Evolutionary conservation across 306 rosid species (phyloP).

Genomic region (Pyrus pyrifolia): DNA sequence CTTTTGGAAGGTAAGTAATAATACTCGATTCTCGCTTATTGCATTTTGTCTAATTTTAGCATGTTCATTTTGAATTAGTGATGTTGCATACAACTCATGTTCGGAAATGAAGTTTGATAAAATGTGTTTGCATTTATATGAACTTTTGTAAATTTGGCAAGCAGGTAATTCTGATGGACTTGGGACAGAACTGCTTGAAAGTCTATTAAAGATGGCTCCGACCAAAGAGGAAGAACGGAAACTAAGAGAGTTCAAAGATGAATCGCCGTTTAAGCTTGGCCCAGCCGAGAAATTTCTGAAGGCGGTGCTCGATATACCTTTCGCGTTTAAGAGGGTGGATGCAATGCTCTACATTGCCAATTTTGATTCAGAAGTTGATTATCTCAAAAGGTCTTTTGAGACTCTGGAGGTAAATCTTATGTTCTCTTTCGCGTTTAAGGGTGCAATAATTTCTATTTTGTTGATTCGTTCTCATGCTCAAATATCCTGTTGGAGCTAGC

Average conservation of each 20-base stretch:
- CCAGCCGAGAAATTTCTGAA: slow-evolving; percentile 93
- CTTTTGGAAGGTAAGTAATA: slow-evolving; percentile 56
- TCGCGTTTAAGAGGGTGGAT: slow-evolving; percentile 82
- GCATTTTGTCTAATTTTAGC: neutral
- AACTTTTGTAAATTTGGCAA: slow-evolving; percentile 2
- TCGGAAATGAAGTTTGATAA: neutral
- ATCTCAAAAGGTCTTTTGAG: slow-evolving; percentile 60
- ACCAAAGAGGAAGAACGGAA: slow-evolving; percentile 71
- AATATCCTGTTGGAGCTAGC: neutral
- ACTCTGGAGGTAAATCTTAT: slow-evolving; percentile 57
- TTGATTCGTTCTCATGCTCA: neutral
- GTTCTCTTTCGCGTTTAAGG: too few species aligned
- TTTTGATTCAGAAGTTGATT: slow-evolving; percentile 86
- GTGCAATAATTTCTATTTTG: neutral
- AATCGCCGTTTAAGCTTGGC: slow-evolving; percentile 75
- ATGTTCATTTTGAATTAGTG: neutral
- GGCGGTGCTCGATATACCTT: slow-evolving; percentile 76
- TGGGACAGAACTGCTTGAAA: slow-evolving; percentile 83
- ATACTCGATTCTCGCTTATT: neutral
- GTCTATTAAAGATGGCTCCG: slow-evolving; percentile 89
- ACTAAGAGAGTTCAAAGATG: slow-evolving; percentile 67
- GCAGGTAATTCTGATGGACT: slow-evolving; percentile 69
- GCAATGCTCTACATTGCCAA: slow-evolving; percentile 90
- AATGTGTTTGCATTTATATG: neutral
- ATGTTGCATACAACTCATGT: neutral